phyloP scores from a whole-genome alignment of 75 land plant genomes.

The Picea glauca region DNA sequence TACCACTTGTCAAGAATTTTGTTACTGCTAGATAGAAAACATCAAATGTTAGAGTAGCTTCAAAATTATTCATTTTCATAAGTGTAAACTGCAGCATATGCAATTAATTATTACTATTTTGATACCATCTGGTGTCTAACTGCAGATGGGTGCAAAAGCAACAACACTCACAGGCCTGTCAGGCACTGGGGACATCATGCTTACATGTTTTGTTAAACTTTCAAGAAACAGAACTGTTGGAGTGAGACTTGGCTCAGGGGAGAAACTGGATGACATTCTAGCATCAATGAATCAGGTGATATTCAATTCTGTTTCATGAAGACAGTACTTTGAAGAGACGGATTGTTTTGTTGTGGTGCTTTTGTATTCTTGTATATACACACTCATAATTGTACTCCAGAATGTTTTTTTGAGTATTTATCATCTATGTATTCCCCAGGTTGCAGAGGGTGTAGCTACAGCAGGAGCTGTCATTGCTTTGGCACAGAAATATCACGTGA shows the following conservation, averaged over 20 bases:
- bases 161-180: slow-evolving; percentile 84
- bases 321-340: background rate
- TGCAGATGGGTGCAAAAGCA: slow-evolving; percentile 92
- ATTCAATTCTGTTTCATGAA: background rate
- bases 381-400: background rate
- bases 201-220: slow-evolving; percentile 89
- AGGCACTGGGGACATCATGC: slow-evolving; percentile 94
- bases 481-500: slow-evolving; percentile 86
- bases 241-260: slow-evolving; percentile 86
- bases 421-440: slow-evolving; percentile 28
- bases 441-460: slow-evolving; percentile 95
- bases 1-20: background rate
- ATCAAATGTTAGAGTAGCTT: background rate
- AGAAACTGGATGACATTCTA: slow-evolving; percentile 82
- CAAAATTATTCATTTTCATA: background rate
- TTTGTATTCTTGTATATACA: background rate
- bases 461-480: slow-evolving; percentile 95
- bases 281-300: slow-evolving; percentile 84
- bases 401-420: background rate
- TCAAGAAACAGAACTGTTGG: slow-evolving; percentile 90
- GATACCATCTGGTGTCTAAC: slow-evolving; percentile 1
- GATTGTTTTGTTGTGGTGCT: background rate
- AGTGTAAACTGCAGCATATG: background rate
- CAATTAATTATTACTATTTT: background rate
- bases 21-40: background rate